Evolutionary conservation across 306 rosid species (phyloP).

Genomic region (Cyamopsis tetragonoloba): DNA sequence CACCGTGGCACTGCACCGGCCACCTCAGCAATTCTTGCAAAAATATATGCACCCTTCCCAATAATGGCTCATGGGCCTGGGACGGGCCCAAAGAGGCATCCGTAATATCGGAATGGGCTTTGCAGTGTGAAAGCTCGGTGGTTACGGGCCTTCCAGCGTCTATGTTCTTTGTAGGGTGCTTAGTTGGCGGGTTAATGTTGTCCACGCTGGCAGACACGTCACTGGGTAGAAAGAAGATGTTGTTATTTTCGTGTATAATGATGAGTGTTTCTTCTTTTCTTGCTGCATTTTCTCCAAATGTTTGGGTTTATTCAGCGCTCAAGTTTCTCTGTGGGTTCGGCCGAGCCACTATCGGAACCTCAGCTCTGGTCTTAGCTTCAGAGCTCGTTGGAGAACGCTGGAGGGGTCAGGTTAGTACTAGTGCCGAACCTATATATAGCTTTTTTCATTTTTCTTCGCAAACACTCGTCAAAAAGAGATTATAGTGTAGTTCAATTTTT

Average conservation of each 20-base stretch:
- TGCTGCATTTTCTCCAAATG: conserved; percentile 40
- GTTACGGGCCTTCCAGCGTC: conserved; percentile 54
- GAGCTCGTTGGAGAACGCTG: conserved; percentile 54
- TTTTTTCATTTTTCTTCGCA: no score
- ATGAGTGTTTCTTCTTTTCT: conserved; percentile 50
- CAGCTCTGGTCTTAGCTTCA: conserved; percentile 51
- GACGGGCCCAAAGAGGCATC: conserved; percentile 38
- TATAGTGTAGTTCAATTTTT: no score
- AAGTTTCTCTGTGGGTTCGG: conserved; percentile 40
- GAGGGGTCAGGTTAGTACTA: conserved; percentile 45
- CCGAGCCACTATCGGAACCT: conserved; percentile 52
- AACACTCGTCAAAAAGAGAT: no score
- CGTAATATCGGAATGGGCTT: conserved; percentile 48
- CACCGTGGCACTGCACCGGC: conserved; percentile 51
- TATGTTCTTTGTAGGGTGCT: conserved; percentile 53
- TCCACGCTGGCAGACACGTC: conserved; percentile 55
- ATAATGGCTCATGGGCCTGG: conserved; percentile 50
- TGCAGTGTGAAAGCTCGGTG: conserved; percentile 31
- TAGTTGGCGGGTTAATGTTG: conserved; percentile 44
- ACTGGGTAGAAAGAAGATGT: conserved; percentile 59
- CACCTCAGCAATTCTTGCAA: neutral
- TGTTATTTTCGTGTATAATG: conserved; percentile 38
- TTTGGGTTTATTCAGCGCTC: conserved; percentile 51
- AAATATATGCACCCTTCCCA: conserved; percentile 35
- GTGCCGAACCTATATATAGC: no score